A percentile compares a stretch with the other conserved stretches of the same genome.
These are phyloP conservation scores for Cladorrhinum sp. DNA, from an alignment of 2,329 filamentous ascomycete genomes.

Conservation along the genomic window DNA sequence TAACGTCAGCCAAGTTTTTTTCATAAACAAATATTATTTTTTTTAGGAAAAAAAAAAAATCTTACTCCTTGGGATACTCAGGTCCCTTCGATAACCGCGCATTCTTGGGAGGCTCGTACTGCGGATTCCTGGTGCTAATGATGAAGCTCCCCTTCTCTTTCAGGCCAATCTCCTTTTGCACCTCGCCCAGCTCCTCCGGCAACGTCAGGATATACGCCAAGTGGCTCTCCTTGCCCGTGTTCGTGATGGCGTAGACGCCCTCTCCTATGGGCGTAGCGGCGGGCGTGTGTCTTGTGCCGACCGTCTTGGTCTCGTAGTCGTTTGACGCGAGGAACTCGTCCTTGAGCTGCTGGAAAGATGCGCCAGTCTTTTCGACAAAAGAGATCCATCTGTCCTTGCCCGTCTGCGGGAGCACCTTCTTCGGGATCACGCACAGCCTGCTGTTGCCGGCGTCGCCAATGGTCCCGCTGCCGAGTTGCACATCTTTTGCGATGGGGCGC, in stretches of 20 bases:
- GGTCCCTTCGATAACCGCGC: slow-evolving; percentile 62
- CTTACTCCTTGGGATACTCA: slow-evolving; percentile 68
- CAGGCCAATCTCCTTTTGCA: slow-evolving; percentile 74
- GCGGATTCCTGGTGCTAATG: slow-evolving; percentile 76
- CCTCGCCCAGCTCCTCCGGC: slow-evolving; percentile 63
- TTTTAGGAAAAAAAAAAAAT: slow-evolving; percentile 10
- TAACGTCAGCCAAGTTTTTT: not conserved
- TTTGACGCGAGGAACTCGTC: slow-evolving; percentile 64
- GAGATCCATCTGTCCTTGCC: slow-evolving; percentile 70
- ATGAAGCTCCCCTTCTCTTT: slow-evolving; percentile 72
- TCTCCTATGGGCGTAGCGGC: slow-evolving; percentile 75
- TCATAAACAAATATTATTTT: too few species aligned
- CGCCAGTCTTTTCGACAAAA: slow-evolving; percentile 74
- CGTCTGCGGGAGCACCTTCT: slow-evolving; percentile 74
- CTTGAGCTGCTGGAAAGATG: slow-evolving; percentile 66
- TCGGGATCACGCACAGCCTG: slow-evolving; percentile 74
- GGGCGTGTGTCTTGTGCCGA: slow-evolving; percentile 64
- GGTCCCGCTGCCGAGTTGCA: slow-evolving; percentile 54
- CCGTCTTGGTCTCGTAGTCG: slow-evolving; percentile 74
- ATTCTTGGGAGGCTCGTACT: slow-evolving; percentile 62
- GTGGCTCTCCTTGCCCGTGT: slow-evolving; percentile 68
- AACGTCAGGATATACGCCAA: slow-evolving; percentile 78
- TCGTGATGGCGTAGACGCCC: slow-evolving; percentile 79
- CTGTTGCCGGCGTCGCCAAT: slow-evolving; percentile 57
- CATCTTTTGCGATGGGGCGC: slow-evolving; percentile 66